Conservation (phyloP, 129 eudicot genomes). For the carrot (Daucus carota) region DH1_v3.0 NC_030383.2:62292501-62293000, state of each 20-base stretch:
- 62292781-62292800: conserved; percentile 30
- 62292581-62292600: conserved; percentile 68
- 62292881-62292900: conserved; percentile 89
- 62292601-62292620: conserved; percentile 39
- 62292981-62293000: too few relatives aligned
- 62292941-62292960: conserved; percentile 93
- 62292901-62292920: conserved; percentile 99
- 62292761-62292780: conserved; percentile 80
- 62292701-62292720: conserved; percentile 93
- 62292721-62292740: conserved; percentile 97
- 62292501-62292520: conserved; percentile 99
- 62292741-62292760: conserved; percentile 75
- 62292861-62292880: conserved; percentile 82
- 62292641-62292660: not conserved
- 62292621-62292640: not conserved
- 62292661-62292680: too few relatives aligned
- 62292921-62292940: conserved; percentile 98
- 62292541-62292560: conserved; percentile 78
- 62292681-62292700: not conserved
- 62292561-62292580: conserved; percentile 98
- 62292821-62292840: not conserved
- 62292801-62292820: not conserved
- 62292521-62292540: conserved; percentile 95
- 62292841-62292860: conserved; percentile 25
- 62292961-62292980: too few relatives aligned